phyloP scores from a whole-genome alignment of 1,284 basidiomycete genomes.

The Naganishia sp. region DNA sequence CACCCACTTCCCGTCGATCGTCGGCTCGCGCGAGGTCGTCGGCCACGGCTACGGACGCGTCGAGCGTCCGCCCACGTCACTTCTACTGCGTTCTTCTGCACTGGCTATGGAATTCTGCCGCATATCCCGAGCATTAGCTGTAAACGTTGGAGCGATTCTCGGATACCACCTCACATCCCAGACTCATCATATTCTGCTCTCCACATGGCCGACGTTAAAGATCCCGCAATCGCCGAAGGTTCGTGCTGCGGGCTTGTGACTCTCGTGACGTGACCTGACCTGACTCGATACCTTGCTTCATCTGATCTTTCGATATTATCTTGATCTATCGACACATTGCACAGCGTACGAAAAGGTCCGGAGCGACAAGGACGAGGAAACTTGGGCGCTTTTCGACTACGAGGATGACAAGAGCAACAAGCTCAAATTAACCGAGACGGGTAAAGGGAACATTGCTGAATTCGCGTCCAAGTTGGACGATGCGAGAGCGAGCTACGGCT shows the following conservation, averaged over 20 bases:
- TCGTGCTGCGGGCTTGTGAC: conserved; percentile 36
- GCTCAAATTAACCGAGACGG: conserved; percentile 72
- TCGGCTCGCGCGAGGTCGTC: no score
- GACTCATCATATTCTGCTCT: neutral
- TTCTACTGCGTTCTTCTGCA: no score
- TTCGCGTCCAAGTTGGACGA: conserved; percentile 68
- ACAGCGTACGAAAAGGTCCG: conserved; percentile 83
- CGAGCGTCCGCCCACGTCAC: no score
- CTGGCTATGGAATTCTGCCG: no score
- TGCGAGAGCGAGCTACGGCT: conserved; percentile 74
- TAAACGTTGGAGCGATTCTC: no score
- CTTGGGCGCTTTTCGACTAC: conserved; percentile 84
- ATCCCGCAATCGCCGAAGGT: conserved; percentile 77
- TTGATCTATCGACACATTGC: neutral
- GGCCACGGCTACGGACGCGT: no score
- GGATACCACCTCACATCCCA: no score
- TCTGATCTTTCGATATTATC: no score
- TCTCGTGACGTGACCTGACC: no score
- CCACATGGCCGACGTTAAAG: conserved; percentile 78
- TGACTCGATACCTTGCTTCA: no score
- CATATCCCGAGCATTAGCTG: no score
- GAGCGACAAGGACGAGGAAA: conserved; percentile 74
- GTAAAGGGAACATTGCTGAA: conserved; percentile 74
- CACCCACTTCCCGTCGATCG: no score
- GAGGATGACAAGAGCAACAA: conserved; percentile 83